These are phyloP conservation scores for Erodium maritimum DNA, from an alignment of 345 rosid species.

Conservation along the genomic window DNA sequence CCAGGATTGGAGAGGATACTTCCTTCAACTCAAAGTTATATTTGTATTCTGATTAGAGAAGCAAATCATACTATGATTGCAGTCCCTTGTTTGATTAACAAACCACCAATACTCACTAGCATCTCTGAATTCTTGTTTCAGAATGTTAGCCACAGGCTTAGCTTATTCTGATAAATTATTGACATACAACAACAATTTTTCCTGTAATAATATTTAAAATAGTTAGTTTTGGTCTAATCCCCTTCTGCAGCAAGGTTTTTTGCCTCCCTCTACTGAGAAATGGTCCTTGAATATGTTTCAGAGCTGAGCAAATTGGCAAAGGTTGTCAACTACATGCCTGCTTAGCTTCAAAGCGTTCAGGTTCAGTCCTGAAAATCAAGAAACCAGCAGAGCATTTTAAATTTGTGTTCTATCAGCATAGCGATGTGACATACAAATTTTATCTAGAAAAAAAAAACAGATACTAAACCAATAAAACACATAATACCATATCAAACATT, in stretches of 20 bases:
- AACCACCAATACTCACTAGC: too few species aligned
- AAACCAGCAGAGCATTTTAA: background rate
- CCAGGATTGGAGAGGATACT: too few species aligned
- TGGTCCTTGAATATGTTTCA: constrained; percentile 59
- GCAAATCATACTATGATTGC: too few species aligned
- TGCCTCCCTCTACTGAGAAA: constrained; percentile 36
- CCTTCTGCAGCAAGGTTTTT: constrained; percentile 68
- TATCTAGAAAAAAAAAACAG: constrained; percentile 4
- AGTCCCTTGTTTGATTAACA: too few species aligned
- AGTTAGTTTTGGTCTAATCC: constrained; percentile 21
- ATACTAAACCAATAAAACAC: background rate
- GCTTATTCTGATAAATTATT: too few species aligned
- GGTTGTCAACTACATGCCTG: constrained; percentile 51
- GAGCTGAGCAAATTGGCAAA: constrained; percentile 48
- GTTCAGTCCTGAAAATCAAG: constrained; percentile 69
- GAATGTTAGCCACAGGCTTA: too few species aligned
- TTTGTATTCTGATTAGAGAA: too few species aligned
- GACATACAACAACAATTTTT: too few species aligned
- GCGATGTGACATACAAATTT: background rate
- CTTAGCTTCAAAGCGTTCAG: constrained; percentile 67
- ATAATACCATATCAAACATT: too few species aligned
- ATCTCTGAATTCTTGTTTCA: too few species aligned
- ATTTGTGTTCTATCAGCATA: background rate
- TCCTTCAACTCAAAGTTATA: too few species aligned
- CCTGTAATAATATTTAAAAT: too few species aligned